phyloP scores from a whole-genome alignment of 495 filamentous ascomycete species.

The Podospora pseudopauciseta region DNA sequence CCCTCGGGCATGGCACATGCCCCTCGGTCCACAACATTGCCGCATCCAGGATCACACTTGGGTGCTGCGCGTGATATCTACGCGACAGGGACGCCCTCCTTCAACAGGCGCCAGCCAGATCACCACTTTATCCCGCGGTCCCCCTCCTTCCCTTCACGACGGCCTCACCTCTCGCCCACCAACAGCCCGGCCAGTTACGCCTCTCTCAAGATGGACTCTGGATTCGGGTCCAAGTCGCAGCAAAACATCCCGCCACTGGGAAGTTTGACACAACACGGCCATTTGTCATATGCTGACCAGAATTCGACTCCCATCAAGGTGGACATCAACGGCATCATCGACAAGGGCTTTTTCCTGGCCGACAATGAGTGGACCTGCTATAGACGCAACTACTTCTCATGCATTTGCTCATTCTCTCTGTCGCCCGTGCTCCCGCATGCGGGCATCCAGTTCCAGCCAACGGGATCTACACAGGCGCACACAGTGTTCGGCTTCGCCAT shows the following conservation, averaged over 20 bases:
- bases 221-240: conserved; percentile 39
- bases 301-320: conserved; percentile 55
- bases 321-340: conserved; percentile 79
- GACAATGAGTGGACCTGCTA: conserved; percentile 96
- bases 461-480: conserved; percentile 37
- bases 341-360: conserved; percentile 85
- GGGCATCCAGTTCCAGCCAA: conserved; percentile 40
- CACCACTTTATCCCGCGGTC: conserved; percentile 48
- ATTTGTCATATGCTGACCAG: conserved; percentile 58
- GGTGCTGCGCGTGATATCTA: conserved; percentile 50
- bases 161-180: conserved; percentile 51
- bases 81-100: conserved; percentile 45
- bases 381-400: conserved; percentile 88
- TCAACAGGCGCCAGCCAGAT: conserved; percentile 42
- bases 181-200: conserved; percentile 42
- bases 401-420: conserved; percentile 76
- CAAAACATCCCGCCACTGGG: conserved; percentile 57
- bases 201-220: conserved; percentile 47
- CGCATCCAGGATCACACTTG: conserved; percentile 45
- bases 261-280: conserved; percentile 54
- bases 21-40: conserved; percentile 48
- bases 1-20: conserved; percentile 53
- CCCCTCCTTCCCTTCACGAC: conserved; percentile 43
- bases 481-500: conserved; percentile 70
- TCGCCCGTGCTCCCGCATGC: conserved; percentile 43